A percentile compares a stretch with the other conserved stretches of the same genome.
phyloP scores from a whole-genome alignment of 805 yeast genomes.

The Saturnispora serradocipensis region DNA sequence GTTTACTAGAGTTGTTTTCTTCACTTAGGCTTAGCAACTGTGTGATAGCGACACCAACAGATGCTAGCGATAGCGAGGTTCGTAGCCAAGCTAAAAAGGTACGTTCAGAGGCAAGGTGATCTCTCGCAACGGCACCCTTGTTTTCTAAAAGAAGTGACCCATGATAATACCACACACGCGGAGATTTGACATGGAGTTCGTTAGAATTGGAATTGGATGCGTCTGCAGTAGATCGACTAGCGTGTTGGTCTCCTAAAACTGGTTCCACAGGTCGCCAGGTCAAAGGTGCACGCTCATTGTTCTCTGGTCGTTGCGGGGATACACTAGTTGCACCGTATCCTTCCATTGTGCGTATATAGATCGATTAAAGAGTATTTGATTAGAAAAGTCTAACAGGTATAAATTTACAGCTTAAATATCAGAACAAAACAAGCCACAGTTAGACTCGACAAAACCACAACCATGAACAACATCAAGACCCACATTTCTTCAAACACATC shows the following conservation, averaged over 20 bases:
- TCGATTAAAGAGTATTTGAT: neutral
- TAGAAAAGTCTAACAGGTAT: neutral
- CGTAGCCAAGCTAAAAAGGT: slow-evolving; percentile 59
- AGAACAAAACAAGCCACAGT: slow-evolving; percentile 5
- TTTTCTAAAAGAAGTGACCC: slow-evolving; percentile 38
- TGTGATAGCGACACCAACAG: slow-evolving; percentile 52
- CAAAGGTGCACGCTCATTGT: neutral
- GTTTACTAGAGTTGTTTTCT: neutral
- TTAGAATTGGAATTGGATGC: neutral
- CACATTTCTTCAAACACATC: slow-evolving; percentile 6
- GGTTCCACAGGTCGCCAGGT: neutral
- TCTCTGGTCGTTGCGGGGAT: neutral
- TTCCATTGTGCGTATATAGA: neutral
- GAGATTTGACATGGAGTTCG: slow-evolving; percentile 13
- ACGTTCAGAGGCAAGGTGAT: slow-evolving; percentile 57
- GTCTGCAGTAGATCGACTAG: neutral
- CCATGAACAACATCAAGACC: slow-evolving; percentile 1
- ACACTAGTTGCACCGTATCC: neutral
- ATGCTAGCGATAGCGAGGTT: slow-evolving; percentile 47
- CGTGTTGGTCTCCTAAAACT: neutral
- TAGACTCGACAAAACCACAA: neutral
- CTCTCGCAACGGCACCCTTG: slow-evolving; percentile 52
- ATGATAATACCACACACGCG: slow-evolving; percentile 18
- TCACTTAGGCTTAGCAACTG: slow-evolving; percentile 42
- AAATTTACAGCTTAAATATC: neutral